Base-by-base conservation (phyloP, 129 eudicot genomes). In the Erigeron canadensis region DNA sequence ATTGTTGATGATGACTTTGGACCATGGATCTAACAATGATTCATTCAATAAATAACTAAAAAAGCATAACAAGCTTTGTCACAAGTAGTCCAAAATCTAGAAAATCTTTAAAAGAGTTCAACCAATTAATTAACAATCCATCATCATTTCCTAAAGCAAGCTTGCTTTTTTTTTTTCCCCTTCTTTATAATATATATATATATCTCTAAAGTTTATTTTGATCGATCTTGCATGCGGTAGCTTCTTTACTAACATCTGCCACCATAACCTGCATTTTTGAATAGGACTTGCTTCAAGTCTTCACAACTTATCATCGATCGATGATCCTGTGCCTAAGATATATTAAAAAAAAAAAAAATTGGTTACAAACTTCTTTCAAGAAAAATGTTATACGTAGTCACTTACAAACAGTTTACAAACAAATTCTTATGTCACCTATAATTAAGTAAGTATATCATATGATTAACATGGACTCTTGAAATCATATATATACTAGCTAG, bases 261-360 rank as follows among this genome's bases (percentile, higher is more conserved):
- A 43, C 96, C 89, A 80, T 89, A 89, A 5, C 96, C 91, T 21
- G 98, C 98, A 82, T 85, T 92, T 65, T 80, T 82, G 44, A 80
- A 85, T 43, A 89, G 75, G 67, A 91, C 84, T 56, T 89, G 89
- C 84, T 89, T 92, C 57, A 92, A 74, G 13, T 92, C 98, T 77
- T 92, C 96, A 4, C 84, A 69, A 68, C 80, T 87, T 38, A 89
- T 58, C 45, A 76, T 21, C 4, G 79, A 56, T 57, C 77, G 81
- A 71, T 85, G 84, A 73, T 82, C 91, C 71, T 60, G 62, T 13
- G 71, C 95, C 96, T 92, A 21, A 73, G 23, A 39, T 60, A 0
- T 6, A 11, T 10, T 8, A 19, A 16, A 62, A 4, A 22, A 21
- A 19, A 16, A 62, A 4, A 22, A 21, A 8, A 23, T 34, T 22